Evolutionary conservation across 495 filamentous ascomycete genomes (phyloP), one percentile per base, ranked within the genome.

Genomic region (Terfezia boudieri): DNA sequence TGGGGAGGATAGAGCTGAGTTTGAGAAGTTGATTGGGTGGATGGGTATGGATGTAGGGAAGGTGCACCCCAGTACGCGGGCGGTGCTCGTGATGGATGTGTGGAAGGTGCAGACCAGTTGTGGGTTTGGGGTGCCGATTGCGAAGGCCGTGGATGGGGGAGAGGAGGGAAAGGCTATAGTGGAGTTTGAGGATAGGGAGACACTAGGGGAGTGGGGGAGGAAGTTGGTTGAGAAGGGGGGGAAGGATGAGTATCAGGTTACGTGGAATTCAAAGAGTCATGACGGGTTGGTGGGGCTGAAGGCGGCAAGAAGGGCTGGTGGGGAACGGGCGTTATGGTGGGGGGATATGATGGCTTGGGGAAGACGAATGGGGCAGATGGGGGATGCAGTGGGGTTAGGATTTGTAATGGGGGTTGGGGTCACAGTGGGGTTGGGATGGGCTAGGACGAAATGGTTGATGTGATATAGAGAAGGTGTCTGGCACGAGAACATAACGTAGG

Each of bases 71-170:
- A 79, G 77, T 0, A 71, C 71, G 5, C 70, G 83, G 16, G 78
- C 80, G 16, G 70, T 86, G 16, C 75, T 86, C 49, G 37, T 78
- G 20, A 67, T 86, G 51, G 70, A 80, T 60, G 65, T 86, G 36
- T 82, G 76, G 64, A 80, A 85, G 65, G 71, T 76, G 9, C 74
- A 78, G 69, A 75, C 71, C 16, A 73, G 71, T 9, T 79, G 76
- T 58, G 75, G 76, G 1, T 79, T 68, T 58, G 74, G 73, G 11
- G 75, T 80, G 4, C 76, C 77, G 0, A 59, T 75, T 9, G 57
- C 52, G 16, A 57, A 51, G 10, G 49, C 36, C 16, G 26, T 32
- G 26, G 7, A 32, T 32, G 26, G 26, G 26, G 26, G 7, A 32
- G 26, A 32, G 20, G 54, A 51, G 17, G 58, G 60, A 16, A 32